Base-by-base conservation (phyloP, 2,329 filamentous ascomycete genomes). In the Aspergillus versicolor region DNA sequence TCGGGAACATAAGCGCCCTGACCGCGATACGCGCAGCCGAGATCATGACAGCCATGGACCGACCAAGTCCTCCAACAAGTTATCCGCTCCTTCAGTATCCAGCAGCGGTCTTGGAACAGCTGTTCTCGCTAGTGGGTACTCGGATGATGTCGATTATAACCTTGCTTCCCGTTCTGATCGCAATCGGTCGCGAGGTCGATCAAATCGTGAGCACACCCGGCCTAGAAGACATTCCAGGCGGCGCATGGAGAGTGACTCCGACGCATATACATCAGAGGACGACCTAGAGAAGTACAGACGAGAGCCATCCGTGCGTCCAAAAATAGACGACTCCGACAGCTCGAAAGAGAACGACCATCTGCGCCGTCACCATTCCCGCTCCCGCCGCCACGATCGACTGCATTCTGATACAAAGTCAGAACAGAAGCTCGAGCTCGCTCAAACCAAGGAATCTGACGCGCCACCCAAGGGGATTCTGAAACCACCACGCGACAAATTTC, bases 391-490 rank as follows among this genome's bases (percentile, higher is more conserved):
- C 43, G 61, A 67, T 27, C 46, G 53, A 15, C 49, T 54, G 5
- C 24, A 56, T 4, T 61, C 49, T n/a, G 63, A 66, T 8, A 63
- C 63, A 40, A 63, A 53, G n/a, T 63, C 52, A 34, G 69, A 71
- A 8, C 24, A 57, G 11, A 66, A 64, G 63, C 61, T 57, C 17
- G 73, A 68, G 4, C 64, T 63, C 15, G 62, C 61, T 9, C 47
- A 56, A 4, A 56, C 62, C 3, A 77, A 80, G 19, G 88, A 90
- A 17, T 82, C 83, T 41, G 89, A 90, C 62, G 83, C 85, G 17
- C 72, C 77, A 3, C 84, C 91, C 58, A 94, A 89, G 73, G 88
- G 92, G 15, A 97, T 97, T 56, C 80, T 97, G 43, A 94, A 95
- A 73, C 83, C 85, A 54, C 92, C 93, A 1, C 91, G 86, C 15